Evolutionary conservation across 176 grass and related monocot species (phyloP).

Genomic region (Tillandsia leiboldiana): DNA sequence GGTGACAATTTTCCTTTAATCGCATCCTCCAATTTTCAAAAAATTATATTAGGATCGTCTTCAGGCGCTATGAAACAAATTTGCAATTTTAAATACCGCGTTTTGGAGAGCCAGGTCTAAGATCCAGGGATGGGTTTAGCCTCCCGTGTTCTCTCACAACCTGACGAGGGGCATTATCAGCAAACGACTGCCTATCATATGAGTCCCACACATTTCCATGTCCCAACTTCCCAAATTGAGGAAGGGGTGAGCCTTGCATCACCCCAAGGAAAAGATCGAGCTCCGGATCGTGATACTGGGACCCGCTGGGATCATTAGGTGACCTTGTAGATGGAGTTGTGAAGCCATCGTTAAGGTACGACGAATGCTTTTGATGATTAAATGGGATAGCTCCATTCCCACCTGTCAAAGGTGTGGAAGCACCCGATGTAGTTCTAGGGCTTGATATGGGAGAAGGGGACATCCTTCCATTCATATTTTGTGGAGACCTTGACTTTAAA

Average conservation of each 20-base stretch:
- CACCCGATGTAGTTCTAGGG: constrained; percentile 76
- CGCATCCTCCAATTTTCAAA: neutral
- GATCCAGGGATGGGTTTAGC: constrained; percentile 56
- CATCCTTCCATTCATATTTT: constrained; percentile 63
- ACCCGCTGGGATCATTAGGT: constrained; percentile 8
- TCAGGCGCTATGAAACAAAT: neutral
- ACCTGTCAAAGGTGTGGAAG: constrained; percentile 81
- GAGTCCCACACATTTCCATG: constrained; percentile 49
- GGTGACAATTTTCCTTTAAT: neutral
- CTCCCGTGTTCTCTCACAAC: constrained; percentile 33
- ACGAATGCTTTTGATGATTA: constrained; percentile 38
- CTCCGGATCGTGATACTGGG: constrained; percentile 12
- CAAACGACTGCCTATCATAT: constrained; percentile 32
- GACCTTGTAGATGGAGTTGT: constrained; percentile 19
- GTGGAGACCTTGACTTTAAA: constrained; percentile 74
- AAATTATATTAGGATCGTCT: neutral
- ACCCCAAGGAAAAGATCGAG: constrained; percentile 37
- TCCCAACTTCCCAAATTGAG: constrained; percentile 67
- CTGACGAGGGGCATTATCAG: constrained; percentile 38
- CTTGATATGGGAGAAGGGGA: constrained; percentile 95
- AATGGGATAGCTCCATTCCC: constrained; percentile 68
- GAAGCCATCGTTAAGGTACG: constrained; percentile 56
- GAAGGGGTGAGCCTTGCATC: constrained; percentile 36
- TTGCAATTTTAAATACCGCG: constrained; percentile 15
- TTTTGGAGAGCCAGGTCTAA: constrained; percentile 29